A percentile compares a stretch with the other conserved stretches of the same genome.
Conservation (phyloP, 768 basidiomycete genomes). For the Termitomyces sp. region DNA sequence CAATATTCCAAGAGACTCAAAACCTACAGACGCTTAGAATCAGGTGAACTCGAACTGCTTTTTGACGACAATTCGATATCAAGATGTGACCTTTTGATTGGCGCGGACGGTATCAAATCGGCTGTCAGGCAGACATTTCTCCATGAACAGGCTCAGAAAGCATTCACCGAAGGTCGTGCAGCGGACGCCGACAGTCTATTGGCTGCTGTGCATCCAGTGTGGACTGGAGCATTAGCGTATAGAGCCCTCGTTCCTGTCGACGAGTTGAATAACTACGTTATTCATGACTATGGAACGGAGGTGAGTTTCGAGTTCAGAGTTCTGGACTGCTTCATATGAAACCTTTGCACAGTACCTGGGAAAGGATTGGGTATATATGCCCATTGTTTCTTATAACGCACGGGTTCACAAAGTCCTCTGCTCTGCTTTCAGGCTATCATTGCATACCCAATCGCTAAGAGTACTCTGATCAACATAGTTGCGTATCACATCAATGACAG, state of each 20-base stretch:
- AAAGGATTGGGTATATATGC: slow-evolving; percentile 21
- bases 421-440: slow-evolving; percentile 27
- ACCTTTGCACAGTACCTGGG: slow-evolving; percentile 20
- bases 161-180: slow-evolving; percentile 2
- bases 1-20: slow-evolving; percentile 37
- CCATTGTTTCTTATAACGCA: neutral
- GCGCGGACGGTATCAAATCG: slow-evolving; percentile 32
- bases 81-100: slow-evolving; percentile 42
- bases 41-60: slow-evolving; percentile 18
- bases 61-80: slow-evolving; percentile 43
- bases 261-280: slow-evolving; percentile 14
- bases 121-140: slow-evolving; percentile 22
- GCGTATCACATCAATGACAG: slow-evolving; percentile 22
- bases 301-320: slow-evolving; percentile 10
- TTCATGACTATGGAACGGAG: slow-evolving; percentile 11
- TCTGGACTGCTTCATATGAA: neutral
- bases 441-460: slow-evolving; percentile 31
- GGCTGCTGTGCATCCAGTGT: slow-evolving; percentile 24
- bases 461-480: slow-evolving; percentile 28
- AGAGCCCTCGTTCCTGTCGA: slow-evolving; percentile 23
- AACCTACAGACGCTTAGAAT: slow-evolving; percentile 26
- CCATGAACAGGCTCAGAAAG: slow-evolving; percentile 9
- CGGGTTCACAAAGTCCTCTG: neutral
- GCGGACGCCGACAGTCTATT: slow-evolving; percentile 3
- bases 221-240: slow-evolving; percentile 36